phyloP scores from a whole-genome alignment of 139 green algal genomes.

The Spirogloea muscicola region DNA sequence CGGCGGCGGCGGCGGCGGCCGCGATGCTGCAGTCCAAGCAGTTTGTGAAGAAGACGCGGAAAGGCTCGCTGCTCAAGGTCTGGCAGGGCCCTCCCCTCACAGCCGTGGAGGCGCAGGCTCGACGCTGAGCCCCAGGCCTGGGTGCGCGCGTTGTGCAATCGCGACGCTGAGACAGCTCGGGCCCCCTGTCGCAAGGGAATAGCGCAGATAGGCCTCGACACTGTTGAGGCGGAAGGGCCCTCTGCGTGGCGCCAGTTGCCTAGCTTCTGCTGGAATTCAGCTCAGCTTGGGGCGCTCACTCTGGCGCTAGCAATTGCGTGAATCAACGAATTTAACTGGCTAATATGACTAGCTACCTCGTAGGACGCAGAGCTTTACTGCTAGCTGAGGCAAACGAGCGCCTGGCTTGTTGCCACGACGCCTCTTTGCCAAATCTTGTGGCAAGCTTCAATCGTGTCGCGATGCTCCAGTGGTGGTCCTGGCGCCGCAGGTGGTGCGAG shows the following conservation, averaged over 20 bases:
- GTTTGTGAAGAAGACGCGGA: conserved; percentile 36
- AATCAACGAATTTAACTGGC: not conserved
- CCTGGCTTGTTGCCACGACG: not conserved
- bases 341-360: not conserved
- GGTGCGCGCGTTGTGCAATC: too few species aligned
- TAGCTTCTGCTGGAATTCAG: too few species aligned
- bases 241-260: too few species aligned
- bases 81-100: too few species aligned
- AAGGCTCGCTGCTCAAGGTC: not conserved
- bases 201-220: too few species aligned
- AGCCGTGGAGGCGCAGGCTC: not conserved
- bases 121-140: not conserved
- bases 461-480: not conserved
- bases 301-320: not conserved
- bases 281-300: too few species aligned
- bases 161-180: too few species aligned
- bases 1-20: too few species aligned
- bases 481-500: conserved; percentile 46
- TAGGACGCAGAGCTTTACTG: not conserved
- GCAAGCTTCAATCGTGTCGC: too few species aligned
- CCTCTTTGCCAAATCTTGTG: too few species aligned
- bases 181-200: too few species aligned
- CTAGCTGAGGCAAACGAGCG: not conserved
- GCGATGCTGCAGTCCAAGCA: conserved; percentile 25
- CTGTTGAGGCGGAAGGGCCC: too few species aligned